Conservation (phyloP, 2,329 filamentous ascomycete genomes). For the Grosmannia serpens region DNA sequence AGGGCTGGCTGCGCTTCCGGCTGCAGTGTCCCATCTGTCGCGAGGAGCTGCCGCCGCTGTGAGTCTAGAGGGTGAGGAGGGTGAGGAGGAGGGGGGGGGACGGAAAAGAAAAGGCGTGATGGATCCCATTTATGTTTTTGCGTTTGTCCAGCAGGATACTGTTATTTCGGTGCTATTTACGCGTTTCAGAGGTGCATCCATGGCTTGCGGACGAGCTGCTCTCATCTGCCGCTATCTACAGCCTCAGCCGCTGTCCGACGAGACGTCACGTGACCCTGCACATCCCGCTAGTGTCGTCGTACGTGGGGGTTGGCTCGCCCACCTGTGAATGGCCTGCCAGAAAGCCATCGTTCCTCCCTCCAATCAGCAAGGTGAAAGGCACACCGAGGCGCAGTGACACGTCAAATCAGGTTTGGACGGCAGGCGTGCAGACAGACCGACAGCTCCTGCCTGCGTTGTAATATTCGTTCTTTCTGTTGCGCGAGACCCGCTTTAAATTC, state of each 20-base stretch:
- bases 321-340: neutral
- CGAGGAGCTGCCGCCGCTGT: conserved; percentile 78
- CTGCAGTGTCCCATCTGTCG: conserved; percentile 93
- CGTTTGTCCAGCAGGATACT: neutral
- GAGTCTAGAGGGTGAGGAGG: neutral
- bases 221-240: neutral
- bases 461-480: neutral
- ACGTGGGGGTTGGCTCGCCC: neutral
- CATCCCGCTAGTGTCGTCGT: neutral
- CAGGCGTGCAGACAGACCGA: neutral
- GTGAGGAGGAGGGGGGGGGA: neutral
- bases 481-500: neutral
- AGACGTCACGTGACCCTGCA: neutral
- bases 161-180: neutral
- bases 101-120: too few species aligned
- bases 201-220: neutral
- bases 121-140: too few species aligned
- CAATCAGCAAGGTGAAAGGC: neutral
- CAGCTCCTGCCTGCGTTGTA: neutral
- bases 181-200: too few species aligned
- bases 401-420: neutral
- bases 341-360: neutral
- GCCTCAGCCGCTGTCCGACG: too few species aligned
- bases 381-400: neutral
- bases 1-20: conserved; percentile 91